Evolutionary conservation across 2,329 filamentous ascomycete species (phyloP), one percentile per base, ranked within the genome.

Genomic region (Fusarium sp.): DNA sequence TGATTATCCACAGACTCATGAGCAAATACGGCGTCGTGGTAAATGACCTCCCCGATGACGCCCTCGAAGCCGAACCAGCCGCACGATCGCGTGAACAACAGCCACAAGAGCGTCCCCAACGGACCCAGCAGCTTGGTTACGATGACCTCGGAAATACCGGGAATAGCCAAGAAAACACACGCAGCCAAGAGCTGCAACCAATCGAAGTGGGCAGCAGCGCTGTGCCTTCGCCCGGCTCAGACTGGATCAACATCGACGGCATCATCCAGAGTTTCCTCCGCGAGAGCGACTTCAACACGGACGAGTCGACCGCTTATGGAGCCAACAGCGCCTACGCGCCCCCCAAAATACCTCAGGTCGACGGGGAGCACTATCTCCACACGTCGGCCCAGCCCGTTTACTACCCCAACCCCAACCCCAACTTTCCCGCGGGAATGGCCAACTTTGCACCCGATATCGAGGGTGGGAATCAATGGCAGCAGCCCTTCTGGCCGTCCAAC

Each of bases 1-100:
- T 78, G 0, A 81, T 85, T 12, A 79, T 85, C 0, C 73, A 82
- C 40, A 78, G 77, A 32, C 68, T 85, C 14, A 83, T 83, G 80
- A 78, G 80, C 55, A 77, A 80, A 17, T 77, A 84, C 46, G 77
- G 77, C 1, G 78, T 83, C 2, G 56, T 64, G 3, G 51, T 74
- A 10, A 62, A 62, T 6, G 54, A 64, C 11, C 7, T 56, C 17
- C 67, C 44, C 1, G 69, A 42, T 34, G 50, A 66, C 21, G 62
- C 63, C 7, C 50, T 66, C 0, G 63, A 66, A 17, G 44, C 42
- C 28, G 58, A 62, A 38, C 58, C 58, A 1, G 38, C 39, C 3
- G 34, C 34, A 2, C 21, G 24, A 15, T 40, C 45, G 6, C 45
- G 45, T 7, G 60, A 61, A 8, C 56, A 60, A 8, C 57, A 61